Evolutionary conservation across 805 yeast genomes (phyloP).

Genomic region (Crinitomyces ghanaensis): DNA sequence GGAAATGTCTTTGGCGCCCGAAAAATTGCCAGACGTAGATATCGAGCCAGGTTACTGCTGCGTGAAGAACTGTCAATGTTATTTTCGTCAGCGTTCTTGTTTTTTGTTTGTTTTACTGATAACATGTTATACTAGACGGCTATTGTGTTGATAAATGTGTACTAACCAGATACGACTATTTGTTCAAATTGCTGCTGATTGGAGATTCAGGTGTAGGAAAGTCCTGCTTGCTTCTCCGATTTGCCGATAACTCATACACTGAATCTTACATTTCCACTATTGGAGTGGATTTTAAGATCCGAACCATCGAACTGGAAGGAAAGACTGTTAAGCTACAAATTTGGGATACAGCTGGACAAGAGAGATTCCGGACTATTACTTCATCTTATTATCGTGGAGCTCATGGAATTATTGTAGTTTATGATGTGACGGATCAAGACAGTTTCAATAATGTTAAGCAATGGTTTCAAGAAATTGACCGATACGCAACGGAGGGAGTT

Average conservation of each 20-base stretch:
- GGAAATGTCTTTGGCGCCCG: no score
- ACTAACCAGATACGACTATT: conserved; percentile 98
- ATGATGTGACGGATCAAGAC: conserved; percentile 91
- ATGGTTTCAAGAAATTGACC: conserved; percentile 97
- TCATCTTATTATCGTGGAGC: conserved; percentile 98
- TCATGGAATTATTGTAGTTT: conserved; percentile 94
- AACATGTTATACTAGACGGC: no score
- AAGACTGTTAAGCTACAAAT: conserved; percentile 95
- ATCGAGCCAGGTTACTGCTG: no score
- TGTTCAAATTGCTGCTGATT: conserved; percentile 86
- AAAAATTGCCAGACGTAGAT: no score
- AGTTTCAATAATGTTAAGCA: conserved; percentile 88
- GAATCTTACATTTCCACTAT: conserved; percentile 95
- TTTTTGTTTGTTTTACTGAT: no score
- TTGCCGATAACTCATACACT: conserved; percentile 95
- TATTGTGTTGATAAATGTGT: no score
- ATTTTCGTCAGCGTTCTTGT: no score
- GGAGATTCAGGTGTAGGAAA: conserved; percentile 99
- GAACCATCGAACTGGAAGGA: conserved; percentile 73
- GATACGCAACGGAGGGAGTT: conserved; percentile 96
- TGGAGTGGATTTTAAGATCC: conserved; percentile 83
- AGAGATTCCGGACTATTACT: conserved; percentile 94
- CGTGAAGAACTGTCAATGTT: no score
- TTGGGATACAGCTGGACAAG: conserved; percentile 99
- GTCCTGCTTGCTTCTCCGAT: conserved; percentile 86